These are phyloP conservation scores for Acanthamoeba royreba DNA, from an alignment of 208 protist species.

Conservation along the genomic window DNA sequence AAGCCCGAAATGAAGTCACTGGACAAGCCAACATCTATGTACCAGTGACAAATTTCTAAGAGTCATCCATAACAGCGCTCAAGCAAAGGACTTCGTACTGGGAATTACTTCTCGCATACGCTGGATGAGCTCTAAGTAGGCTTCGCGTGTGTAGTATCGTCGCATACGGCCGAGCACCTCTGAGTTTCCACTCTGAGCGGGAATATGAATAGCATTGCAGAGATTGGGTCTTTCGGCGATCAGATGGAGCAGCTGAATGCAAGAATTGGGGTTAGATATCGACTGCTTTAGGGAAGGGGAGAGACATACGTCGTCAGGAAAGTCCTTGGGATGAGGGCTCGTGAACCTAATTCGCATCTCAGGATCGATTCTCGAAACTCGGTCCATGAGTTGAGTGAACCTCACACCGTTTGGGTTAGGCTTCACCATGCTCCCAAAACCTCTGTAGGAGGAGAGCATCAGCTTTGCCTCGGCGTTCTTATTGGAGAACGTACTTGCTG, in stretches of 20 bases:
- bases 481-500: conserved; percentile 31
- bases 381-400: conserved; percentile 79
- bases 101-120: conserved; percentile 66
- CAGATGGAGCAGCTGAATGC: conserved; percentile 66
- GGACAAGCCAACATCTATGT: conserved; percentile 64
- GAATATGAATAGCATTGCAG: conserved; percentile 82
- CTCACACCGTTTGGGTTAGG: conserved; percentile 57
- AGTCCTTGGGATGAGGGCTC: conserved; percentile 88
- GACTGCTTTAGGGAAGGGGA: neutral
- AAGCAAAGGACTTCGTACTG: neutral
- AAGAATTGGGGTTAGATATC: neutral
- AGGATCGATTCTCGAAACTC: conserved; percentile 65
- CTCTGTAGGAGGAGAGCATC: neutral
- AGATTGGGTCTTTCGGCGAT: conserved; percentile 79
- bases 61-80: neutral
- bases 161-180: conserved; percentile 79
- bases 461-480: conserved; percentile 47
- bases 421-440: conserved; percentile 62
- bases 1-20: conserved; percentile 82
- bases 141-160: conserved; percentile 78
- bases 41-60: neutral
- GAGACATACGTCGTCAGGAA: conserved; percentile 71
- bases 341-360: conserved; percentile 86
- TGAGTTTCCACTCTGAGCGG: conserved; percentile 78
- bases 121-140: conserved; percentile 77